Base-by-base conservation (phyloP, 2,329 filamentous ascomycete genomes). In the Coleophoma cylindrospora region DNA sequence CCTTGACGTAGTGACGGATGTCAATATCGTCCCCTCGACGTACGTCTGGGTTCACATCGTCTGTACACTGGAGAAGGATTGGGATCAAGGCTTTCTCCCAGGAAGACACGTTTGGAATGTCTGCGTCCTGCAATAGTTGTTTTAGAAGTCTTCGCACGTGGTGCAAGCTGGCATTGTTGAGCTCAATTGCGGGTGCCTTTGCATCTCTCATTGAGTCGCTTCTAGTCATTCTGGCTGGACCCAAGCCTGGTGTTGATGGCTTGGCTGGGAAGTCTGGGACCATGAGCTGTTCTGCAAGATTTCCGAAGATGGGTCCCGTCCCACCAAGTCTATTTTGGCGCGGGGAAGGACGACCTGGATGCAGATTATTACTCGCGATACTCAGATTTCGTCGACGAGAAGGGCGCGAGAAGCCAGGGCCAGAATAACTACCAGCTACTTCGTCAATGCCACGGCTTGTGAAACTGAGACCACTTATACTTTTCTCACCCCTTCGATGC, bases 1-100 rank as follows among this genome's bases (percentile, higher is more conserved):
- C 72, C 66, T 99, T 99, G 55, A 99, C 90, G 63, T 96, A 99
- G 65, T 97, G 91, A 3, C 94, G 82, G 52, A 99, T 94, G 65
- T 99, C 94, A 77, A 99, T 97, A 64, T 94, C 89, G 66, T 99
- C 94, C 27, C 91, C 91, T 49, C 83, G 81, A 50, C 91, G 86
- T 41, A 96, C 89, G 66, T 97, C 89, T 1, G 94, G 94, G 55
- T 95, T 87, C 3, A 99, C 91, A 63, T 97, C 94, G 57, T 96
- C 91, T 0, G 92, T 95, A 56, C 91, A 94, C 59, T 87, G 87
- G 19, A 96, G 75, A 17, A 99, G 76, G 47, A 99, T 95, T 0
- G 94, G 94, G 46, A 96, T 79, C 12, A 99, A 74, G 0, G 92
- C 90, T 57, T 85, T 91, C 64, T 96, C 89, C 94, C 94, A 99